phyloP scores from a whole-genome alignment of 78 protist genomes.

The Diacronema lutheri region DNA sequence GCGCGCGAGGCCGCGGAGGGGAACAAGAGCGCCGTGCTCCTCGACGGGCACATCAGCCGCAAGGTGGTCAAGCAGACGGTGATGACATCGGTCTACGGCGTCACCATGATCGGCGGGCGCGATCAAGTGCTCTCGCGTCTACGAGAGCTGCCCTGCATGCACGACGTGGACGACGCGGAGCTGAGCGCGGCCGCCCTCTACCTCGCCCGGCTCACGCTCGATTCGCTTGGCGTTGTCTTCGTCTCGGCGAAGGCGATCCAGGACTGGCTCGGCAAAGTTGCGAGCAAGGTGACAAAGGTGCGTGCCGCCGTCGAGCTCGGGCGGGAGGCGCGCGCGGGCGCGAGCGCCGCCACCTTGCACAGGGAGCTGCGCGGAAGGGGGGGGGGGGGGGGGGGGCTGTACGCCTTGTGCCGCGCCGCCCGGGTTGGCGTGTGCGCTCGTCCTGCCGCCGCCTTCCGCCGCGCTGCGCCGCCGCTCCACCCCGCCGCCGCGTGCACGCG shows the following conservation, averaged over 20 bases:
- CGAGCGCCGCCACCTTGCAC: too few species aligned
- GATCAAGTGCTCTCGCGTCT: slow-evolving; percentile 70
- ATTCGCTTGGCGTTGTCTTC: slow-evolving; percentile 69
- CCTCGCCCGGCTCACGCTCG: slow-evolving; percentile 25
- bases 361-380: too few species aligned
- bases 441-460: neutral
- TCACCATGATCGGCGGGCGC: slow-evolving; percentile 85
- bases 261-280: slow-evolving; percentile 73
- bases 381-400: too few species aligned
- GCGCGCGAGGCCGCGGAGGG: neutral
- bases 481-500: neutral
- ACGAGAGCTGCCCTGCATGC: neutral
- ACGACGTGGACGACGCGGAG: neutral
- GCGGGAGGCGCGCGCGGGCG: too few species aligned
- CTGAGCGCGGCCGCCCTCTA: neutral
- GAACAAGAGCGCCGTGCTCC: neutral
- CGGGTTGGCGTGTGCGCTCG: too few species aligned
- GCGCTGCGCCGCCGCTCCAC: neutral
- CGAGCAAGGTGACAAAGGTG: slow-evolving; percentile 6
- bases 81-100: slow-evolving; percentile 94
- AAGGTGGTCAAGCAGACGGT: slow-evolving; percentile 93
- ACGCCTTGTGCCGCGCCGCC: neutral
- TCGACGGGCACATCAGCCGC: slow-evolving; percentile 54
- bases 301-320: too few species aligned
- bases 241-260: slow-evolving; percentile 64